phyloP scores from a whole-genome alignment of 2,329 filamentous ascomycete genomes.

The Xylariaceae sp. region DNA sequence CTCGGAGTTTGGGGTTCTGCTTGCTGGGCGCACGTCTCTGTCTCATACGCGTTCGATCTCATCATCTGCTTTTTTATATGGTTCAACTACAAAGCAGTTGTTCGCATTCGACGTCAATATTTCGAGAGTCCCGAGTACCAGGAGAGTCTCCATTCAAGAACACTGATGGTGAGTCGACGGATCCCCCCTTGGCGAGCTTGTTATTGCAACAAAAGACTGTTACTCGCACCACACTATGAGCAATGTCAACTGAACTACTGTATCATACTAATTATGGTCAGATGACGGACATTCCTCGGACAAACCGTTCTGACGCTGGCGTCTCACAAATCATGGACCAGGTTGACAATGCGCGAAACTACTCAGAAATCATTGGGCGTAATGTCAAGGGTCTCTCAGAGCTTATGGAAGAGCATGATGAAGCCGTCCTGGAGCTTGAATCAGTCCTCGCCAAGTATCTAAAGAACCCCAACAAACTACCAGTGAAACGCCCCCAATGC shows the following conservation, averaged over 20 bases:
- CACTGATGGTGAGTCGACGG: constrained; percentile 52
- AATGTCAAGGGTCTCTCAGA: constrained; percentile 86
- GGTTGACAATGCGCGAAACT: constrained; percentile 39
- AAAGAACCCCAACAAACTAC: constrained; percentile 76
- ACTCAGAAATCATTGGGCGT: constrained; percentile 65
- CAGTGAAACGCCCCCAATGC: constrained; percentile 71
- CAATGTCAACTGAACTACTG: no score
- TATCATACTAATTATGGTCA: constrained; percentile 40
- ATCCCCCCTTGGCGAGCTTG: not conserved
- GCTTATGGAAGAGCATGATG: constrained; percentile 77
- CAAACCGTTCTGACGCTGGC: constrained; percentile 77
- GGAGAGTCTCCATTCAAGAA: constrained; percentile 73
- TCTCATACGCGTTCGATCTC: constrained; percentile 61
- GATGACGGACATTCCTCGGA: constrained; percentile 76
- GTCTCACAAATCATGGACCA: constrained; percentile 54
- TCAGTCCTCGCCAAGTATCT: constrained; percentile 80
- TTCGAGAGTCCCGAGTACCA: constrained; percentile 85
- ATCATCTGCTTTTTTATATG: constrained; percentile 70
- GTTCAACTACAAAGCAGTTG: constrained; percentile 77
- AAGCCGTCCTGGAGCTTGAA: constrained; percentile 76
- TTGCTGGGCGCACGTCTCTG: constrained; percentile 58
- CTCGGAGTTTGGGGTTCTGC: constrained; percentile 48
- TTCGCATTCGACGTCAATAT: constrained; percentile 68
- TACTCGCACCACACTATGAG: not conserved
- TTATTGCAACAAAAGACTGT: not conserved